These are phyloP conservation scores for Populus deltoides DNA, from an alignment of 345 rosid species.

Conservation along the genomic window DNA sequence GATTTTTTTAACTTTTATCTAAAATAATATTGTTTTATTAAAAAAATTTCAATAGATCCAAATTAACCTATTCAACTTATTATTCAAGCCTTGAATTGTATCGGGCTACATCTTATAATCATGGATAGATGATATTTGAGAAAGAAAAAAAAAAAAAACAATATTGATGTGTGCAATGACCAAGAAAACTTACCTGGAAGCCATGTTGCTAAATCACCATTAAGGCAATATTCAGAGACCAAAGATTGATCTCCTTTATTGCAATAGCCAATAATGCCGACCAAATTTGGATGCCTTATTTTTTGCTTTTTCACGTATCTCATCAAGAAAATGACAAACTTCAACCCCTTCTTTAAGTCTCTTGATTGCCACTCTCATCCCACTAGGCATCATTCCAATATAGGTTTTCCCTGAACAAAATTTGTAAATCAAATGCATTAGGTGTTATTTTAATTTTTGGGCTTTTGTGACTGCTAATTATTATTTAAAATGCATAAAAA, in stretches of 20 bases:
- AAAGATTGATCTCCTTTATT: background rate
- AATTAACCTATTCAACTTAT: too few species aligned
- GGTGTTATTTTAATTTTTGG: too few species aligned
- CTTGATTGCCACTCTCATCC: background rate
- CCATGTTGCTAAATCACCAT: too few species aligned
- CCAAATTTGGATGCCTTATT: background rate
- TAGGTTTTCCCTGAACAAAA: background rate
- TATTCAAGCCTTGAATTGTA: rapidly evolving
- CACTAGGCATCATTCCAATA: background rate
- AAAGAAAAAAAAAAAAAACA: too few species aligned
- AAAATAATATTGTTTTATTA: too few species aligned
- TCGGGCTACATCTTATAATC: too few species aligned
- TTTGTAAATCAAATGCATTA: background rate
- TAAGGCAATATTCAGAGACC: background rate
- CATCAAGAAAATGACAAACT: background rate
- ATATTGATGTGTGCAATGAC: too few species aligned
- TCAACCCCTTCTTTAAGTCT: background rate
- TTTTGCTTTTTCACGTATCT: background rate
- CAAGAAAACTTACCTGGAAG: too few species aligned
- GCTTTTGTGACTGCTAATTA: background rate
- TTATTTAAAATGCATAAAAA: too few species aligned
- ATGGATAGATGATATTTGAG: too few species aligned
- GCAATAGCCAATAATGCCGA: background rate
- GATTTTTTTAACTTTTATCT: too few species aligned
- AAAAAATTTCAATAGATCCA: too few species aligned